Evolutionary conservation across 2,329 filamentous ascomycete species (phyloP).

Genomic region (Lecanicillium sp.): DNA sequence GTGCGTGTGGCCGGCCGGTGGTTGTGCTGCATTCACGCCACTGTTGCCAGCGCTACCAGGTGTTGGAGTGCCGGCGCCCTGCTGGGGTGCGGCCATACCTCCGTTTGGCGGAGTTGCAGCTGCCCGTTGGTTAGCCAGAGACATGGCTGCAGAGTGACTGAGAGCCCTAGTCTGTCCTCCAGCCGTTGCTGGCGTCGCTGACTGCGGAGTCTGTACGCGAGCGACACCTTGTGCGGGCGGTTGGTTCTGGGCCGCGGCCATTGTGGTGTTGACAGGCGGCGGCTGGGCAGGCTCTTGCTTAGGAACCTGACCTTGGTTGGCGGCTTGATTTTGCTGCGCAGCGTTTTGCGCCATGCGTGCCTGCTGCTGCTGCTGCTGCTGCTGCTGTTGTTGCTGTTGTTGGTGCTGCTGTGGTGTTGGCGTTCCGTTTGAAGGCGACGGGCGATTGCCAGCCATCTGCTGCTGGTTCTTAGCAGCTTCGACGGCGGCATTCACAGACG

Average conservation of each 20-base stretch:
- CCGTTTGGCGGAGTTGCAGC: conserved; percentile 24
- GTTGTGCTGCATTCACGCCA: conserved; percentile 12
- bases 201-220: conserved; percentile 42
- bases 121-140: conserved; percentile 35
- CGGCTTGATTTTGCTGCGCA: conserved; percentile 6
- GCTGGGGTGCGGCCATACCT: conserved; percentile 15
- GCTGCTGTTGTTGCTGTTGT: conserved; percentile 17
- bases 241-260: conserved; percentile 31
- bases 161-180: conserved; percentile 32
- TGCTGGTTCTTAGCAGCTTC: conserved; percentile 38
- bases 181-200: conserved; percentile 28
- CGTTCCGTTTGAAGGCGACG: conserved; percentile 21
- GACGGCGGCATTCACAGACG: conserved; percentile 34
- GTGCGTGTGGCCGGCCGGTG: conserved; percentile 35
- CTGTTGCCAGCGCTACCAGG: conserved; percentile 13
- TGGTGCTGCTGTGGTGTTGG: conserved; percentile 16
- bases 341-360: conserved; percentile 19
- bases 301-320: conserved; percentile 12
- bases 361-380: conserved; percentile 21
- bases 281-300: conserved; percentile 27
- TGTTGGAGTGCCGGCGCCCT: conserved; percentile 9
- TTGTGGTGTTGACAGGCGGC: conserved; percentile 39
- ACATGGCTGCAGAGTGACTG: conserved; percentile 42
- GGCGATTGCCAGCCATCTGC: conserved; percentile 19
- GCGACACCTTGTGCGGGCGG: conserved; percentile 40